phyloP scores from a whole-genome alignment of 2,329 filamentous ascomycete genomes.

The Xylaria multiplex region DNA sequence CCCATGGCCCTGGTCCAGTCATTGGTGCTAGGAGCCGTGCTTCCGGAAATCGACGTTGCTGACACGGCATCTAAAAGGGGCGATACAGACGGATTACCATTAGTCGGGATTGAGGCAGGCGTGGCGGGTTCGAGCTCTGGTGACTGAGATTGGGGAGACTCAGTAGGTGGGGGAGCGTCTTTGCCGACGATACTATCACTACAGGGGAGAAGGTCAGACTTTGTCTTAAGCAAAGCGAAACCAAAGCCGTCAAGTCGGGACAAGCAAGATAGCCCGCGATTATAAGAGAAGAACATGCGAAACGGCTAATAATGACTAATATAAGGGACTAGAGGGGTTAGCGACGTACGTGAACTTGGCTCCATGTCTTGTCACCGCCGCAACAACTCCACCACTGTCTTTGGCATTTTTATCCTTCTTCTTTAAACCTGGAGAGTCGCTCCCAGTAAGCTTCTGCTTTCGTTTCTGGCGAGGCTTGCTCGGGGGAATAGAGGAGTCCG shows the following conservation, averaged over 20 bases:
- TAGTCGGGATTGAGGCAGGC: slow-evolving; percentile 47
- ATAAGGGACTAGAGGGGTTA: slow-evolving; percentile 18
- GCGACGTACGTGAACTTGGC: slow-evolving; percentile 49
- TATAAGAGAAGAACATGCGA: neutral
- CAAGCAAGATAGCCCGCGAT: slow-evolving; percentile 41
- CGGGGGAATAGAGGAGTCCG: slow-evolving; percentile 45
- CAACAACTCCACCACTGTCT: slow-evolving; percentile 50
- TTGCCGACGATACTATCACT: slow-evolving; percentile 41
- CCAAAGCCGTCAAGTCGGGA: slow-evolving; percentile 1
- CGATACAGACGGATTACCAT: slow-evolving; percentile 43
- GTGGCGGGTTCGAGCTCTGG: slow-evolving; percentile 47
- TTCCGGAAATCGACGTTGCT: slow-evolving; percentile 48
- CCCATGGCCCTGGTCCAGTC: slow-evolving; percentile 49
- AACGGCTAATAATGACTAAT: slow-evolving; percentile 28
- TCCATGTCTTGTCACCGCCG: slow-evolving; percentile 51
- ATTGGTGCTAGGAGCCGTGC: slow-evolving; percentile 49
- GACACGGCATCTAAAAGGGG: slow-evolving; percentile 48
- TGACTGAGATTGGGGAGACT: slow-evolving; percentile 45
- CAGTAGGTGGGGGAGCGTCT: slow-evolving; percentile 42
- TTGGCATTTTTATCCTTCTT: slow-evolving; percentile 52
- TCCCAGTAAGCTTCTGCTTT: slow-evolving; percentile 48
- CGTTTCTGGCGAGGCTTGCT: slow-evolving; percentile 45
- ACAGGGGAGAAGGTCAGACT: slow-evolving; percentile 31
- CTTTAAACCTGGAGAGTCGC: slow-evolving; percentile 49
- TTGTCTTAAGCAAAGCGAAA: slow-evolving; percentile 10